These are phyloP conservation scores for Rhizopogon roseolus DNA, from an alignment of 768 basidiomycete genomes.

Conservation along the genomic window DNA sequence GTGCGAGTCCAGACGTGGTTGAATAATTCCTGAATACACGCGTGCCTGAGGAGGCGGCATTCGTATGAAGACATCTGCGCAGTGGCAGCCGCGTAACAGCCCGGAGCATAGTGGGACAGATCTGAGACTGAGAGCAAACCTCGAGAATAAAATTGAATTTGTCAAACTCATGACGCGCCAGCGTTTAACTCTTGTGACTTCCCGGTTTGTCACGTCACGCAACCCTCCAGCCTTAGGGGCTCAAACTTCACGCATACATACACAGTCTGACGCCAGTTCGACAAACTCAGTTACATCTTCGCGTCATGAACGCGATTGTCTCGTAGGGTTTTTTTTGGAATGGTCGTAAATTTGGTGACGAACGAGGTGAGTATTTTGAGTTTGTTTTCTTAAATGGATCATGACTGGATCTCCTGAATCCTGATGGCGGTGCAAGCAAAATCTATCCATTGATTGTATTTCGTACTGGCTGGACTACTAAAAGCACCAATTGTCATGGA, in stretches of 20 bases:
- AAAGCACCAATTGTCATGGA: background rate
- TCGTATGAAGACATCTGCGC: constrained; percentile 49
- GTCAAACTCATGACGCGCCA: background rate
- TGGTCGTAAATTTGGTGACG: no score
- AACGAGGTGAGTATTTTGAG: no score
- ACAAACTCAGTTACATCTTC: no score
- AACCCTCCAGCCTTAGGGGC: no score
- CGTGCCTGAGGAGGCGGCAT: constrained; percentile 17
- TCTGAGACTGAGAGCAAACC: no score
- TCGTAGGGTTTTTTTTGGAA: no score
- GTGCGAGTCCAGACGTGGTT: constrained; percentile 25
- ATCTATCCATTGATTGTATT: background rate
- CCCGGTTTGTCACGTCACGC: no score
- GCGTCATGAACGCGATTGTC: no score
- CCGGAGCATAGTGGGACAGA: constrained; percentile 40
- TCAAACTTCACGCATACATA: no score
- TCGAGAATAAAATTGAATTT: background rate
- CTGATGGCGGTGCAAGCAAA: background rate
- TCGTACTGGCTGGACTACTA: background rate
- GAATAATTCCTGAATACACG: constrained; percentile 19
- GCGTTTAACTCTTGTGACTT: background rate
- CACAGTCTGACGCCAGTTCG: no score
- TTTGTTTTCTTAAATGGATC: no score
- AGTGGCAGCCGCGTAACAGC: constrained; percentile 49
- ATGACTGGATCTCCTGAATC: background rate